phyloP scores from a whole-genome alignment of 768 basidiomycete species.

The Pulveroboletus ravenelii region DNA sequence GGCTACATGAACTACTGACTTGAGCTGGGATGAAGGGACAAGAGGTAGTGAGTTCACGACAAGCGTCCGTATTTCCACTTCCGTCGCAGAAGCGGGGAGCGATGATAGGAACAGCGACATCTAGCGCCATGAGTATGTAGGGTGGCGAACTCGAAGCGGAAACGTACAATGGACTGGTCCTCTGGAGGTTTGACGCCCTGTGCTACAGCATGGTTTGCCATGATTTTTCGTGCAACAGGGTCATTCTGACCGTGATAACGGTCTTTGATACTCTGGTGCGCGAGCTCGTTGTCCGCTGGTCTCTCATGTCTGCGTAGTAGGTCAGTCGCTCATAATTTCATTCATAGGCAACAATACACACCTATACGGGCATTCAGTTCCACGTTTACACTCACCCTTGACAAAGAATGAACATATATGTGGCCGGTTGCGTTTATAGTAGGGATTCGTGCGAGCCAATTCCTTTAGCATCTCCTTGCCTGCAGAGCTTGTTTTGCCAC shows the following conservation, averaged over 20 bases:
- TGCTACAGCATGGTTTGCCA: constrained; percentile 70
- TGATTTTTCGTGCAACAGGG: constrained; percentile 89
- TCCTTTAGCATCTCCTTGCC: constrained; percentile 97
- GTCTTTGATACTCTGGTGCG: constrained; percentile 92
- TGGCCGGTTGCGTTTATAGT: constrained; percentile 94
- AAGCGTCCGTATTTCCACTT: constrained; percentile 67
- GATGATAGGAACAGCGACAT: constrained; percentile 84
- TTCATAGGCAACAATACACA: constrained; percentile 24
- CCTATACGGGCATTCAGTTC: constrained; percentile 88
- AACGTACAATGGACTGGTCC: constrained; percentile 76
- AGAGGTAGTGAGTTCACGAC: constrained; percentile 66
- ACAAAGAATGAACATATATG: constrained; percentile 93
- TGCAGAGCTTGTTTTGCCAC: constrained; percentile 63
- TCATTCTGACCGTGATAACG: constrained; percentile 91
- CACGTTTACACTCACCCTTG: constrained; percentile 93
- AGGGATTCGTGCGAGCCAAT: constrained; percentile 90
- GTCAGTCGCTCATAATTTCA: background rate
- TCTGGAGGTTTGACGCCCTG: constrained; percentile 89
- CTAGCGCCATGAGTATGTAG: constrained; percentile 36
- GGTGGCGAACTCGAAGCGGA: background rate
- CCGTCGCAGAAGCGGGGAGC: constrained; percentile 64
- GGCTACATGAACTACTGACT: constrained; percentile 80
- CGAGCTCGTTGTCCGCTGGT: constrained; percentile 73
- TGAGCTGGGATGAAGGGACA: constrained; percentile 60
- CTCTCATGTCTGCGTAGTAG: constrained; percentile 68